Evolutionary conservation across 192 early-diverging fungal genomes (phyloP), one percentile per base, ranked within the genome.

Genomic region (Coemansia sp.): DNA sequence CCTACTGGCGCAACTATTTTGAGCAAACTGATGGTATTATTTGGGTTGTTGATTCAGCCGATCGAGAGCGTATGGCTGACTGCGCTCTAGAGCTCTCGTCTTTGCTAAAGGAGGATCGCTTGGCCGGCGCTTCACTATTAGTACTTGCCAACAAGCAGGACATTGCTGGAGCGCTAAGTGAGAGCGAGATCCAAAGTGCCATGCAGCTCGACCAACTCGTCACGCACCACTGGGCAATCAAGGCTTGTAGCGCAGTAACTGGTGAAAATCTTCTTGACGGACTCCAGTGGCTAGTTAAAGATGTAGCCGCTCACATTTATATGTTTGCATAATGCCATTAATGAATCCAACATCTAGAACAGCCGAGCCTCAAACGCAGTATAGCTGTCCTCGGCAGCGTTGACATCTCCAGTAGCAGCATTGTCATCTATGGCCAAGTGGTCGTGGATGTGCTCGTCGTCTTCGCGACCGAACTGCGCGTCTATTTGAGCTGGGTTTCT

Each of bases 1-100:
- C 94, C 4, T 99, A 98, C 76, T 99, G 98, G 98, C 83, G 96
- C 34, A 99, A 99, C 84, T 99, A 99, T 69, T 99, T 99, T 89
- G 98, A 99, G 73, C 92, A 97, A 61, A 99, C 98, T 0, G 98
- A 99, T 67, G 98, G 91, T 0, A 74, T 99, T 13, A 90, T 98
- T 24, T 99, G 96, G 96, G 98, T 99, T 1, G 95, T 99, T 13
- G 98, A 99, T 69, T 91, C 92, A 39, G 93, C 93, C 12, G 98
- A 99, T 75, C 69, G 90, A 49, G 75, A 88, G 37, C 78, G 98
- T 15, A 80, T 98, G 67, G 80, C 88, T 29, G 91, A 93, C 66
- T 98, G 95, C 69, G 86, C 80, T 40, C 61, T 76, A 20, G 98
- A 99, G 77, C 72, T 99, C 16, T 58, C 84, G 6, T 71, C 81